Conservation (phyloP, 2,329 filamentous ascomycete species). For the Fusarium poae region DNA sequence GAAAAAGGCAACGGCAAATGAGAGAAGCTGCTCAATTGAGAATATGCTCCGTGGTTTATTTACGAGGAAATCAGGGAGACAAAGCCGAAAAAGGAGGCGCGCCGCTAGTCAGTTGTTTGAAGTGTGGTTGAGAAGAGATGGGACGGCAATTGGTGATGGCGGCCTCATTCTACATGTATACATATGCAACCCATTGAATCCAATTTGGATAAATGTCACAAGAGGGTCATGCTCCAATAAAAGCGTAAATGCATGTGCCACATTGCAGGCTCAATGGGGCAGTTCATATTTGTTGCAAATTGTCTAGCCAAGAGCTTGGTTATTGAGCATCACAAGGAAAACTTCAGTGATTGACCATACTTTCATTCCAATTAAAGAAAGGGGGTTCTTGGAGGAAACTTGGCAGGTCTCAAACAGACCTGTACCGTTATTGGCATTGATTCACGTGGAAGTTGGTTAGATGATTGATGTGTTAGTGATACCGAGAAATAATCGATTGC, state of each 20-base stretch:
- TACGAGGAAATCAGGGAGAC: conserved; percentile 40
- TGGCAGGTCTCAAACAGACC: conserved; percentile 4
- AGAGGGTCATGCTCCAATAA: conserved; percentile 11
- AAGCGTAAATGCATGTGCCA: conserved; percentile 12
- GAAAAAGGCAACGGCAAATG: conserved; percentile 9
- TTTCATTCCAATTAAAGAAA: conserved; percentile 27
- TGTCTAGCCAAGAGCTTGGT: conserved; percentile 10
- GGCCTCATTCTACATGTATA: not conserved
- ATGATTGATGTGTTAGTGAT: not conserved
- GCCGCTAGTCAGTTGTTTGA: conserved; percentile 33
- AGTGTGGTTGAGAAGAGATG: conserved; percentile 10
- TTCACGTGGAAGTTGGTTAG: not conserved
- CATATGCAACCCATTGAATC: not conserved
- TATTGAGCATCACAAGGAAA: not conserved
- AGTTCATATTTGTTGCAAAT: conserved; percentile 23
- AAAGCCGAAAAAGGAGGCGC: conserved; percentile 43
- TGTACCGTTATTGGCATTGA: not conserved
- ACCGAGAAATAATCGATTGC: not conserved
- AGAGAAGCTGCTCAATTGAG: conserved; percentile 16
- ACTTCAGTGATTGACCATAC: conserved; percentile 14
- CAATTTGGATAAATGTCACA: conserved; percentile 21
- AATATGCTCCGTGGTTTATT: conserved; percentile 6
- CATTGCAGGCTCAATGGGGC: conserved; percentile 26
- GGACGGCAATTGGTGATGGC: conserved; percentile 32
- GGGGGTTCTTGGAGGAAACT: not conserved